These are phyloP conservation scores for Coemansia sp. DNA, from an alignment of 192 early-diverging fungal genomes.

Conservation along the genomic window DNA sequence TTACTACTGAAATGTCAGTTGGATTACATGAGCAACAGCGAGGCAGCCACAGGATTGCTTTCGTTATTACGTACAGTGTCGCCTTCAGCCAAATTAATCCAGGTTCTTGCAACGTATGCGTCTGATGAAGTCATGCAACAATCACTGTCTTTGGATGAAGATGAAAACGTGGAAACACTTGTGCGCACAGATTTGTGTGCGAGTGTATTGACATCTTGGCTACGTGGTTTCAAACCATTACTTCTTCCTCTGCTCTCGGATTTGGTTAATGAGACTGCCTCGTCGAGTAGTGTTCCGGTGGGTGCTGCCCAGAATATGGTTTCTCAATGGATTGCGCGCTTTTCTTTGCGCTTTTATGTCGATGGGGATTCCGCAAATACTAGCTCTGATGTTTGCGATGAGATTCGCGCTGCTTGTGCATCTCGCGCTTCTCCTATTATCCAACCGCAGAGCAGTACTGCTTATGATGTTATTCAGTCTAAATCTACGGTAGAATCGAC, in stretches of 20 bases:
- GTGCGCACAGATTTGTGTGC: constrained; percentile 31
- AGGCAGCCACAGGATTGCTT: constrained; percentile 54
- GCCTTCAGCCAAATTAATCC: constrained; percentile 14
- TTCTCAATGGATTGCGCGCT: constrained; percentile 8
- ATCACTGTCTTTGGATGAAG: constrained; percentile 7
- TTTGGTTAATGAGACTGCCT: neutral
- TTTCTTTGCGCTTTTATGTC: neutral
- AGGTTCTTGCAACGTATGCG: constrained; percentile 4
- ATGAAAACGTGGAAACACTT: neutral
- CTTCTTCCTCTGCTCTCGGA: neutral
- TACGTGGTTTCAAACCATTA: constrained; percentile 14
- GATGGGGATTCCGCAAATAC: neutral
- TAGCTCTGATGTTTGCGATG: neutral
- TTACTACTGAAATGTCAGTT: constrained; percentile 12
- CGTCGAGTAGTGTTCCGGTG: neutral
- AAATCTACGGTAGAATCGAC: neutral
- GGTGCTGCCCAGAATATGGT: neutral
- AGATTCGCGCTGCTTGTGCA: neutral
- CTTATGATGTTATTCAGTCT: neutral
- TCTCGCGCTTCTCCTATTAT: neutral
- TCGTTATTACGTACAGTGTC: constrained; percentile 43
- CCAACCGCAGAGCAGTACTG: neutral
- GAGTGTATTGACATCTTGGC: constrained; percentile 40
- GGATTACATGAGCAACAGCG: constrained; percentile 34
- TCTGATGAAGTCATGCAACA: neutral